A percentile compares a stretch with the other conserved stretches of the same genome.
phyloP scores from a whole-genome alignment of 768 basidiomycete genomes.

The Lactarius trivialis region DNA sequence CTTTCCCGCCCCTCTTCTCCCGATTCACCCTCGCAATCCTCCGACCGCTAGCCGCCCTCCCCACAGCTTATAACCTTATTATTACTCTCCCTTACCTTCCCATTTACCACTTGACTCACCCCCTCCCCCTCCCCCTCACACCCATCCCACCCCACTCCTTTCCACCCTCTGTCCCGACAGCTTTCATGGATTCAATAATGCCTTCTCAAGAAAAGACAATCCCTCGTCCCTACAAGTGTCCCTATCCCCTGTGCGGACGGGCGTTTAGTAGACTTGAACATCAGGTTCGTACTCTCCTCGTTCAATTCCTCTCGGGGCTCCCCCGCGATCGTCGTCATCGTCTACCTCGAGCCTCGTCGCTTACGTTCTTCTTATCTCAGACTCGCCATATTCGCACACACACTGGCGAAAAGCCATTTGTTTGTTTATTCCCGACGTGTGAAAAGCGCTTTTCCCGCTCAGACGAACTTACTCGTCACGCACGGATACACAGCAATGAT shows the following conservation, averaged over 20 bases:
- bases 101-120: not conserved
- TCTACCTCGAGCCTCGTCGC: not conserved
- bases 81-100: not conserved
- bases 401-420: constrained; percentile 96
- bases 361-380: constrained; percentile 37
- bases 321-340: constrained; percentile 4
- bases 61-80: constrained; percentile 11
- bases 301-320: constrained; percentile 9
- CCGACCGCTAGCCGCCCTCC: constrained; percentile 1
- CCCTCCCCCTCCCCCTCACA: too few relatives aligned
- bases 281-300: constrained; percentile 51
- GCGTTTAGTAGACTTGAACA: constrained; percentile 96
- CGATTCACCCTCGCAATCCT: constrained; percentile 5
- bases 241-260: constrained; percentile 83
- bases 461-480: constrained; percentile 97
- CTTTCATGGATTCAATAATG: not conserved
- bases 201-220: constrained; percentile 22
- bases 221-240: constrained; percentile 92
- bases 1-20: not conserved
- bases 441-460: constrained; percentile 97
- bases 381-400: constrained; percentile 98
- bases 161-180: not conserved
- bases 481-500: constrained; percentile 81
- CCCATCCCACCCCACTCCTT: not conserved
- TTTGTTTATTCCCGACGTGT: constrained; percentile 88